Percentiles rank a stretch among this genome's conserved stretches.
Evolutionary conservation across 2,329 filamentous ascomycete species (phyloP).

Genomic region (Monilinia fructicola): DNA sequence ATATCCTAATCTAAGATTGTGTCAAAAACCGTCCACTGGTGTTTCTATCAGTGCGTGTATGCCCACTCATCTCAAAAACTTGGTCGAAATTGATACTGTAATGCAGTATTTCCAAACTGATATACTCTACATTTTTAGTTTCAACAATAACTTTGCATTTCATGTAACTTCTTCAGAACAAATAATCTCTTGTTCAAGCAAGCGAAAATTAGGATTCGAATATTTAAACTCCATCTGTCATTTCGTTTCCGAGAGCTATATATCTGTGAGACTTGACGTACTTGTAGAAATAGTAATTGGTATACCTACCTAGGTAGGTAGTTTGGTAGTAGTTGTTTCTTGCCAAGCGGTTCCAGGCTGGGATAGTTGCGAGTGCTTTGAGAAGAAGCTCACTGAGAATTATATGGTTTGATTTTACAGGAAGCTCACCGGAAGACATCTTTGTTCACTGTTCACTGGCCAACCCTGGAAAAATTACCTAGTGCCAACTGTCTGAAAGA

Average conservation of each 20-base stretch:
- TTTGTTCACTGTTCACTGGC: constrained; percentile 10
- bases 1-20: background rate
- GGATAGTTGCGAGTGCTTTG: background rate
- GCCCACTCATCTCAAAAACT: background rate
- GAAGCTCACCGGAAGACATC: background rate
- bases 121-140: no score
- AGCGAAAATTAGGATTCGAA: no score
- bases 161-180: no score
- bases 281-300: no score
- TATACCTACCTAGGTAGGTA: no score
- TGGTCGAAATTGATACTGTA: no score
- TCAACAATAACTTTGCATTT: no score
- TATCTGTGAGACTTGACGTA: no score
- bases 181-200: no score
- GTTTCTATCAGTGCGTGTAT: background rate
- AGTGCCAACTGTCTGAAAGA: background rate
- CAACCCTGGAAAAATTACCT: constrained; percentile 4
- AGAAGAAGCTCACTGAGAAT: background rate
- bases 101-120: no score
- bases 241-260: no score
- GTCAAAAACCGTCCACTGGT: background rate
- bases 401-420: background rate
- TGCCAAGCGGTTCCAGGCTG: background rate
- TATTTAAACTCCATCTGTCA: no score
- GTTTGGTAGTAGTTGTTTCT: background rate